Conservation (phyloP, 768 basidiomycete species). For the Gloeopeniophorella convolvens region DNA sequence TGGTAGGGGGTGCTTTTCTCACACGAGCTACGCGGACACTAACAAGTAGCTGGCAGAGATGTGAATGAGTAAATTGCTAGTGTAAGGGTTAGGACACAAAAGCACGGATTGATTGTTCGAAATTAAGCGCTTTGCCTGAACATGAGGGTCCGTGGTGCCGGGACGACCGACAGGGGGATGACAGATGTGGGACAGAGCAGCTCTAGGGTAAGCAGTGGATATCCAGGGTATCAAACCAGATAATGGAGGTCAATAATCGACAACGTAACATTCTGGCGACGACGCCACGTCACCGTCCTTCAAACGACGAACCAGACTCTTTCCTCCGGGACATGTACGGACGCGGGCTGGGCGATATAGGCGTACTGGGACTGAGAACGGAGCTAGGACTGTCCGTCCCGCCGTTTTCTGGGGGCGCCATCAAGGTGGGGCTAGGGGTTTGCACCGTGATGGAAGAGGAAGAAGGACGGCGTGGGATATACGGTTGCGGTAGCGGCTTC, state of each 20-base stretch:
- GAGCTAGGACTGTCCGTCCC: neutral
- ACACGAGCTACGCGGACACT: too few relatives aligned
- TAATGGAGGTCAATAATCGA: neutral
- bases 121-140: neutral
- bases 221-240: conserved; percentile 7
- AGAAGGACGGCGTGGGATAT: conserved; percentile 51
- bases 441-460: conserved; percentile 27
- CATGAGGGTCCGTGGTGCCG: neutral
- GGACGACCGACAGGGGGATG: neutral
- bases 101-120: neutral
- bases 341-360: conserved; percentile 8
- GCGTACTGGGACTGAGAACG: too few relatives aligned
- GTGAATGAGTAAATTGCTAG: too few relatives aligned
- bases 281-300: neutral
- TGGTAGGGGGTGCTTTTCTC: too few relatives aligned
- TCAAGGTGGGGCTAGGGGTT: too few relatives aligned
- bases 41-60: too few relatives aligned
- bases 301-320: conserved; percentile 9
- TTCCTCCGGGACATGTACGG: conserved; percentile 1
- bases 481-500: conserved; percentile 49
- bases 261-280: neutral
- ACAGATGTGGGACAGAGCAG: neutral
- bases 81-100: neutral
- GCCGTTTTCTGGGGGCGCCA: neutral
- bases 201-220: neutral